Evolutionary conservation across 192 early-diverging fungal genomes (phyloP), one percentile per base, ranked within the genome.

Genomic region (Coemansia sp.): DNA sequence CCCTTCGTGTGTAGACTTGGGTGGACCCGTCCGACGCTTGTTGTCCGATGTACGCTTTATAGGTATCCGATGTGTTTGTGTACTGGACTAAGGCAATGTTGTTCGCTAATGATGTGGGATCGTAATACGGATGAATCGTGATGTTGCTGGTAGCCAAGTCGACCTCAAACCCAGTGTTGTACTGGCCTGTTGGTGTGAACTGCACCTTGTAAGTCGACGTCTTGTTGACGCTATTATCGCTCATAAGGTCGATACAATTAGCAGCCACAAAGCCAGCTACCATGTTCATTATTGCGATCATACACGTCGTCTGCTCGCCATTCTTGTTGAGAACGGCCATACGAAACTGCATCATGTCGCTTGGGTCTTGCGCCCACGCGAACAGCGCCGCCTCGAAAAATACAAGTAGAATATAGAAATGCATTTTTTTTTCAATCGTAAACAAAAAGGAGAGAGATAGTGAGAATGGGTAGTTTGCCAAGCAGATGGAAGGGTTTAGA

Each of bases 251-350:
- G 5, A 79, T 50, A 50, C 77, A 79, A 41, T 71, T 79, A n/a
- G 77, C 77, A 0, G 77, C 65, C 19, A 70, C 52, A 62, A 71
- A 70, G 9, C 62, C 77, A 0, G 64, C 20, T 43, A 29, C 43
- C 25, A 65, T 66, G 43, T 70, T 65, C 34, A 79, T 70, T n/a
- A 79, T 61, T 15, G 68, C 71, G 40, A 79, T 22, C 56, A 74
- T 71, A 62, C 77, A 79, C 19, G 77, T 65, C 20, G 77, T 79
- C 17, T 70, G 71, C 33, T 64, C 14, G n/a, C 66, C 69, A 36
- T 81, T 71, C 41, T 74, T 74, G 14, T 10, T 35, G 9, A 57
- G 55, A 11, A 57, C 33, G 9, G 55, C 55, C 33, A 33, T 36
- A 4, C 34, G 29, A 14, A 57, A 57, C 7, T 36, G 3, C 34